phyloP scores from a whole-genome alignment of 2,329 filamentous ascomycete genomes.

The Aspergillus arachidicola region DNA sequence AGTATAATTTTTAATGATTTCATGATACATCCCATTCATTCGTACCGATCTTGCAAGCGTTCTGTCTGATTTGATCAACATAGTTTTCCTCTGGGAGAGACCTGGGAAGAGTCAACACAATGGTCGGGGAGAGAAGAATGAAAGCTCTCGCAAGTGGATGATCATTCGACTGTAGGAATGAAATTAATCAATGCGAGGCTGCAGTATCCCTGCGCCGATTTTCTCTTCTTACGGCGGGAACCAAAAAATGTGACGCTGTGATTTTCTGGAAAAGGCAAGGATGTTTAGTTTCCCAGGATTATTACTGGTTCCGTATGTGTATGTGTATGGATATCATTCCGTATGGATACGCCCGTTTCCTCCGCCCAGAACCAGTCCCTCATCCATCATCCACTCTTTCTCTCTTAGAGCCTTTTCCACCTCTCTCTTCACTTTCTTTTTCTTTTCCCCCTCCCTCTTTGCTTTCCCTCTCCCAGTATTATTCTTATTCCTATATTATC shows the following conservation, averaged over 20 bases:
- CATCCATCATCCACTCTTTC: constrained; percentile 12
- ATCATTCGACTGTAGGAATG: not conserved
- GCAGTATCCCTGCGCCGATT: constrained; percentile 8
- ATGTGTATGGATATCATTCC: constrained; percentile 12
- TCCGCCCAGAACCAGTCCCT: constrained; percentile 4
- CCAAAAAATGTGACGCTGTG: constrained; percentile 13
- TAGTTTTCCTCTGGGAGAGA: not conserved
- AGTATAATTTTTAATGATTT: not conserved
- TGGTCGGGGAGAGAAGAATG: too few relatives aligned
- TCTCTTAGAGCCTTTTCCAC: not conserved
- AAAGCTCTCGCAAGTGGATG: not conserved
- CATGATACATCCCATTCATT: not conserved
- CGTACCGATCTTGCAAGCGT: not conserved
- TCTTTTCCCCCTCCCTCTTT: constrained; percentile 3
- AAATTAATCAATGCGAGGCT: not conserved
- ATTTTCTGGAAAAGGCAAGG: not conserved
- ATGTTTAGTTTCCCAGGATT: constrained; percentile 1
- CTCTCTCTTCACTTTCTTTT: constrained; percentile 9
- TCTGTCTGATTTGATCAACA: not conserved
- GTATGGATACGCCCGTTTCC: constrained; percentile 12
- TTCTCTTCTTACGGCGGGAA: constrained; percentile 24
- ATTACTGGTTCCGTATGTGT: constrained; percentile 14
- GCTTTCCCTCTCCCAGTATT: constrained; percentile 11
- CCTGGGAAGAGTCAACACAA: not conserved
- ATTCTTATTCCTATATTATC: constrained; percentile 3